Evolutionary conservation across 805 yeast genomes (phyloP).

Genomic region (Jamesozyma gamospora): DNA sequence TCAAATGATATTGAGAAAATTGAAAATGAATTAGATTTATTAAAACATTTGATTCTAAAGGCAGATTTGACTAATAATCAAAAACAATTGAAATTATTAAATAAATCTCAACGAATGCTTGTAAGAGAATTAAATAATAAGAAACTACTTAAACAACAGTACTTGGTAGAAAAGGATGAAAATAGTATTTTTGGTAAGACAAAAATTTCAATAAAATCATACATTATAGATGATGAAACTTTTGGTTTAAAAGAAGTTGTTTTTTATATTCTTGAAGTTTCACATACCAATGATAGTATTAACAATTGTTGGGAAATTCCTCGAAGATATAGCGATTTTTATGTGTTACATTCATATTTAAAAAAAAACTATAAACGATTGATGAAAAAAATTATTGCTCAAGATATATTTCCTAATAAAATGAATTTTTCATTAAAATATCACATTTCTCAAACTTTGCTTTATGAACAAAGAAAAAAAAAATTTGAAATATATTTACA

Average conservation of each 20-base stretch:
- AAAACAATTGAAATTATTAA: conserved; percentile 56
- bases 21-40: conserved; percentile 50
- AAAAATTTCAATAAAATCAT: conserved; percentile 38
- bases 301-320: conserved; percentile 87
- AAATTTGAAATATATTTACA: conserved; percentile 56
- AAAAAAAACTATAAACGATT: conserved; percentile 32
- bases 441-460: conserved; percentile 41
- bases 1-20: conserved; percentile 48
- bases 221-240: conserved; percentile 35
- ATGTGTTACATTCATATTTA: conserved; percentile 56
- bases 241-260: conserved; percentile 52
- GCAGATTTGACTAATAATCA: conserved; percentile 78
- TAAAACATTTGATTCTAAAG: conserved; percentile 60
- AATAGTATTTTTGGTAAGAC: conserved; percentile 66
- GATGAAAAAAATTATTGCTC: conserved; percentile 26
- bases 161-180: conserved; percentile 72
- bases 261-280: conserved; percentile 69
- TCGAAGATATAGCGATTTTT: conserved; percentile 77
- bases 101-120: conserved; percentile 56
- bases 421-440: conserved; percentile 60
- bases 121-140: conserved; percentile 64
- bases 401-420: conserved; percentile 33
- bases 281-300: conserved; percentile 40
- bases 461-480: conserved; percentile 53
- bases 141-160: conserved; percentile 70